Base-by-base conservation (phyloP, 1,139 yeast species). In the Candida smagusa region DNA sequence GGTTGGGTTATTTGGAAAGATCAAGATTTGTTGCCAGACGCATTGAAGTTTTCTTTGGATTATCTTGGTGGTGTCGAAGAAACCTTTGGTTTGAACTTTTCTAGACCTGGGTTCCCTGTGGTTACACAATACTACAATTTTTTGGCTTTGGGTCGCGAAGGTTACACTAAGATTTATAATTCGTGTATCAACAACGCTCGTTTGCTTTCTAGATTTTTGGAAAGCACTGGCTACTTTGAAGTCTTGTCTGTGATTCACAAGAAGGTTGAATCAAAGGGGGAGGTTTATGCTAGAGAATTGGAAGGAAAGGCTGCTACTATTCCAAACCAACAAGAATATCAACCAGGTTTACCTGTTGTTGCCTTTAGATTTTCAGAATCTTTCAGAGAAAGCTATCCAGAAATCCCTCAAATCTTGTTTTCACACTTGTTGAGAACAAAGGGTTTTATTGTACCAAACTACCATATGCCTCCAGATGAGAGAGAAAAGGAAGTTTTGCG, bases 1-100 rank as follows among this genome's bases (percentile, higher is more conserved):
- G 97, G 97, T 37, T 89, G 96, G 96, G 79, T 89, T 41, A 64
- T 89, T 42, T 89, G 95, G 90, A 80, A 80, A 56, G 81, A 81
- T 56, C 66, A 69, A 28, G 54, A 68, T 34, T 73, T 73, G 52
- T 71, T 89, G 46, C 95, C 96, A 21, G 70, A 81, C 36, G 77
- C 75, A 42, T 70, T 89, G 48, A 74, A 84, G 51, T 89, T 89
- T 63, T 81, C 84, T 47, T 72, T 89, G 54, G 84, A 83, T 58
- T 89, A 89, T 58, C 72, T 89, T 35, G 97, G 97, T 25, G 95
- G 96, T 23, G 76, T 83, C 12, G 97, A 89, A 60, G 92, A 85
- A 59, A 82, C 94, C 21, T 89, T 81, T 64, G 86, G 83, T 29
- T 72, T 89, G 59, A 89, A 89, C 65, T 89, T 89, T 60, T 85